phyloP scores from a whole-genome alignment of 2,329 filamentous ascomycete species.

The Aschersonia sp. region DNA sequence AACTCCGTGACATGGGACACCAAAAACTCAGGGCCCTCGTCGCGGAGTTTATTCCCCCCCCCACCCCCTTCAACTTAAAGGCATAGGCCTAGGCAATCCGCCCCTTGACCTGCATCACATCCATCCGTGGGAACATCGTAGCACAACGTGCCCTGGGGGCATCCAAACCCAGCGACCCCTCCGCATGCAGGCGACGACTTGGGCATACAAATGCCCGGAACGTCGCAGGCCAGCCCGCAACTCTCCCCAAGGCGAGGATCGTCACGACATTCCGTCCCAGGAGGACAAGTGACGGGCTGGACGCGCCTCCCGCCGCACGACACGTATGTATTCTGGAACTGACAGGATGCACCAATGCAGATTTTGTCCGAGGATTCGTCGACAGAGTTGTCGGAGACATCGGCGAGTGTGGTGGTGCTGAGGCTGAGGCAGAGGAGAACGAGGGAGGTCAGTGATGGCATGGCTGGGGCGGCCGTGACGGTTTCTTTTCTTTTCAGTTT shows the following conservation, averaged over 20 bases:
- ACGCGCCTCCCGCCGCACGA: background rate
- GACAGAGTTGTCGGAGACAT: background rate
- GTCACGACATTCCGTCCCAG: background rate
- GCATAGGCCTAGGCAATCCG: too few relatives aligned
- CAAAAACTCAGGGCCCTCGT: too few relatives aligned
- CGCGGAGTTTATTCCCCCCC: too few relatives aligned
- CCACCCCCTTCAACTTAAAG: too few relatives aligned
- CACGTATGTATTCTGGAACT: background rate
- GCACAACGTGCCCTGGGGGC: background rate
- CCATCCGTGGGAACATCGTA: background rate
- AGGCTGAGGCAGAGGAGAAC: too few relatives aligned
- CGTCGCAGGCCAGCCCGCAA: slow-evolving; percentile 7
- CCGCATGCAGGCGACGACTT: background rate
- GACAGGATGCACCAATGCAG: background rate
- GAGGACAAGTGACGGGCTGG: background rate
- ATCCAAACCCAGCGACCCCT: background rate
- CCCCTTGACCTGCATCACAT: too few relatives aligned
- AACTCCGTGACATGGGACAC: too few relatives aligned
- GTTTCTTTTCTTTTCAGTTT: too few relatives aligned
- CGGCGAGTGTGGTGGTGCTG: too few relatives aligned
- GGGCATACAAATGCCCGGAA: background rate
- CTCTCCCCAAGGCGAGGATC: slow-evolving; percentile 9
- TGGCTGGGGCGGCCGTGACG: too few relatives aligned
- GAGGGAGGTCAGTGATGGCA: too few relatives aligned
- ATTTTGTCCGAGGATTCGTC: background rate